Evolutionary conservation across 441 rosid species (phyloP), one percentile per base, ranked within the genome.

Genomic region (Kokia cookei): DNA sequence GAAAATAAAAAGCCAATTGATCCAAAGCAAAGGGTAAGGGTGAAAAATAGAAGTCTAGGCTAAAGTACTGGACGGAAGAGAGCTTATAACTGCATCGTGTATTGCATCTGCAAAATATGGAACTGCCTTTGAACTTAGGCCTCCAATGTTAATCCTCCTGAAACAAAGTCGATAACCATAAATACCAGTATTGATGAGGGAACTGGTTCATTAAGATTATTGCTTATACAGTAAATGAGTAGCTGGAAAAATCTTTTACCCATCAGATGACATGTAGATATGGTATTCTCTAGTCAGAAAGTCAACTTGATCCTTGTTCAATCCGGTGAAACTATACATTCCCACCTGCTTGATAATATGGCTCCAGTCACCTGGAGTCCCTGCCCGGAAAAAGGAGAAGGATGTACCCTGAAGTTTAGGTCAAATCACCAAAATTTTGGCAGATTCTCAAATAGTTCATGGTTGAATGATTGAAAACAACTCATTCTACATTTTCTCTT

Each of bases 101-200:
- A 93, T 90, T 32, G 97, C 89, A 71, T 90, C 94, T 1, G 96
- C 90, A 32, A 93, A 93, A 84, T 88, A 93, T 7, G 97, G 93
- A 37, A 93, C 96, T 27, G 93, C 89, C 82, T 84, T 92, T 0
- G 93, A 86, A 80, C 94, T 90, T 77, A 93, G 86, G 71, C 99
- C 99, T 51, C 98, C 99, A 93, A 96, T 91, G 93, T 96, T 96
- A 51, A 93, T 91, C 91, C 98, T 89, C 96, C 98, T 95, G 87
- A 80, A 78, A 10, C 32, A 57, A 65, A 65, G 45, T 55, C 53
- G 24, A 29, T 57, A 40, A 40, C 45, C 32, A 57, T 57, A 55
- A 40, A 40, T 53, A 3, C 26, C 45, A 40, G 45, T 40, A 60
- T 61, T 6, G 9, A 43, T 47, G 22, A 66, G 14, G 27, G 13